Evolutionary conservation across 257 asterid genomes (phyloP), one percentile per base, ranked within the genome.

Genomic region (Anisodus tanguticus): DNA sequence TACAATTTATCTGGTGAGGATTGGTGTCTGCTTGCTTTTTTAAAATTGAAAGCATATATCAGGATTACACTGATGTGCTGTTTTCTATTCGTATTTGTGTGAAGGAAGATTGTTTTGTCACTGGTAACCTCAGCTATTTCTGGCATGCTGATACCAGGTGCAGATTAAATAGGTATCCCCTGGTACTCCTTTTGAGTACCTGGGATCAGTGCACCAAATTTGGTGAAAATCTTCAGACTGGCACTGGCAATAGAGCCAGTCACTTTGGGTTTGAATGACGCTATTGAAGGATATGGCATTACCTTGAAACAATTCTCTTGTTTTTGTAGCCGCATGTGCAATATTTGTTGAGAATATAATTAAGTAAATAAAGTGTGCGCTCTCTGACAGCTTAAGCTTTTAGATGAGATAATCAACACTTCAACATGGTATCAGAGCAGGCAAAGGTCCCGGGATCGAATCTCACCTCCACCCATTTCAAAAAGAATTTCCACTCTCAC

Each of bases 11-110:
- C 53, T 13, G 77, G 62, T 19, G 47, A 22, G 39, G 19, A 11
- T 74, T 19, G 58, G 60, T 74, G 54, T 74, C 39, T 19, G n/a
- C 41, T 74, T 74, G 80, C 43, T 76, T 76, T 49, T 51, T 43
- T 76, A 7, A 76, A 49, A 51, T 22, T 22, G 12, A 4, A 51
- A 49, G 62, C 19, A 41, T 43, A 17, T 4, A 70, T 70, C 43
- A 43, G 79, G 55, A 69, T 39, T 17, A 17, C 9, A 70, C 55
- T 39, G 31, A 70, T 43, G 79, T 41, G 31, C 81, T 74, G 81
- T 22, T 74, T 12, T 76, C 22, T 74, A 12, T 54, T 51, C 22
- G 39, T 12, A 49, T 51, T 76, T 76, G 57, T 76, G 47, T 51
- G 63, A 51, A 49, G 43, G 13, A 49, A 26, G 62, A 76, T 51